Base-by-base conservation (phyloP, 1,139 yeast genomes). In the Chernovozyma aurita region DNA sequence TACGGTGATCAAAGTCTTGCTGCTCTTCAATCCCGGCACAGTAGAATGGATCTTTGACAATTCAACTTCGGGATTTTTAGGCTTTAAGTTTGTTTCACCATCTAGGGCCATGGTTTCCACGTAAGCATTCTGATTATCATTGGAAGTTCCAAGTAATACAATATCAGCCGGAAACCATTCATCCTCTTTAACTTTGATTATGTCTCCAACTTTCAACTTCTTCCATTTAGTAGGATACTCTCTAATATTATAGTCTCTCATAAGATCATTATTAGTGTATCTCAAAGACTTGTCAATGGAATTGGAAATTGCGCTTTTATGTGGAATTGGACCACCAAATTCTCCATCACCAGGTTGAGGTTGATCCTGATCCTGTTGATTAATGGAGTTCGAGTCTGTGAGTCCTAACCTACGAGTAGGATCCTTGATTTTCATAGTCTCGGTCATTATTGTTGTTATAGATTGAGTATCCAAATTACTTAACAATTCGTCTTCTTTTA, bases 91-190 rank as follows among this genome's bases (percentile, higher is more conserved):
- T 0, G 97, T 92, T 59, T 92, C 98, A 34, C 99, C 99, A 59
- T 92, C 98, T 33, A 92, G 67, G 1, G 96, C 98, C 92, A 92
- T 90, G 0, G 99, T 92, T 58, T 92, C 99, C 18, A 90, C 80
- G 48, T 78, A 86, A 1, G 95, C 83, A 46, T 82, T 85, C 39
- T 82, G 85, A 40, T 78, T 76, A 26, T 76, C 76, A 34, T 77
- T 76, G 34, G 68, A 64, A 2, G 92, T 76, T 2, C 86, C 73
- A 31, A 94, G 56, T 9, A 92, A 50, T 2, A 92, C 55, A 8
- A 92, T 55, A 61, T 92, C 98, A 0, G 97, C 96, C 0, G 98
- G 98, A 6, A 90, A 74, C 85, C 95, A 85, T 43, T 90, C 97
- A 58, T 88, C 86, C 48, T 82, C 85, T 28, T 73, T 61, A 18